Base-by-base conservation (phyloP, 352 stramenopile genomes). In the Globisporangium canariense region DNA sequence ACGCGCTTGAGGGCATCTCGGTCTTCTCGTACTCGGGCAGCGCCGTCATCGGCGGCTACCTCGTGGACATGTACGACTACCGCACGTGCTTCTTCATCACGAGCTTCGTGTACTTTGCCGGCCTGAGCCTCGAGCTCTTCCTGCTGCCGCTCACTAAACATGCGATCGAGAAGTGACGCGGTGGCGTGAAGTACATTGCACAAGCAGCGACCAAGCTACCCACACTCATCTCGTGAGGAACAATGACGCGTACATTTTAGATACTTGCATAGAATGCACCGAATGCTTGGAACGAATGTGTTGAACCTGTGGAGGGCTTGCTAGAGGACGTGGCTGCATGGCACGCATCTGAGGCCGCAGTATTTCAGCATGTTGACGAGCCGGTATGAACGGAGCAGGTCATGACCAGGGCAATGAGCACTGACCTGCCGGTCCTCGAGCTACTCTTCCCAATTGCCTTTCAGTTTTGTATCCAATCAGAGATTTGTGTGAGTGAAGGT, bases 31-130 rank as follows among this genome's bases (percentile, higher is more conserved):
- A 65, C 34, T 76, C 69, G 14, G 69, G 69, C 43, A 76, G 69
- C 52, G 69, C 69, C 14, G 66, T 76, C 34, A 52, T 76, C 34
- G 69, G 69, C 32, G 69, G 69, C 11, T 76, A 73, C 50, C 32
- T 76, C 16, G 64, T 76, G 38, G 69, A 76, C 51, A 11, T 30
- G 25, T 71, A 76, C 60, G 66, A 68, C 60, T 76, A 76, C 65
- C 69, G 69, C 50, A 70, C 49, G 45, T 76, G 69, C 62, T 76
- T 76, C 32, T 67, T 76, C 54, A 76, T 76, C 66, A 76, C 69
- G 34, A 57, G 55, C 22, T 65, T 76, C 56, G 69, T 76, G 41
- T 76, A 76, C 59, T 43, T 64, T 49, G n/a, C 49, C 10, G 69
- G 69, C 4, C 34, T 76, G 28, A 50, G 49, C 30, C 40, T 76